phyloP scores from a whole-genome alignment of 805 yeast genomes.

The Torulaspora maleeae region DNA sequence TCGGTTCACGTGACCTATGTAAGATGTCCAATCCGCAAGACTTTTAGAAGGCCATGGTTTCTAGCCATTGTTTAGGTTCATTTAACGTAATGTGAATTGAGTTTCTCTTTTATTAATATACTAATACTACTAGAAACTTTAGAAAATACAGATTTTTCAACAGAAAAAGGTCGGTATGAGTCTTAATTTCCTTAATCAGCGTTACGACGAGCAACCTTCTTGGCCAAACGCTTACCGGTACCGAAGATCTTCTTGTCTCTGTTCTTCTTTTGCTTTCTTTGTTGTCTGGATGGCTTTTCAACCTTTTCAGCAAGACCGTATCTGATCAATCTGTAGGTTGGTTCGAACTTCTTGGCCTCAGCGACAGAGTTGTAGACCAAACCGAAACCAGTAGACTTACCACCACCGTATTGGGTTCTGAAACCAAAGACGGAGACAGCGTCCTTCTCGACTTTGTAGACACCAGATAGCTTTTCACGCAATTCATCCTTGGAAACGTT shows the following conservation, averaged over 20 bases:
- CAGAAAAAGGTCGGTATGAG: conserved; percentile 11
- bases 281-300: conserved; percentile 98
- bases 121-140: conserved; percentile 18
- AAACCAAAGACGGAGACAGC: conserved; percentile 97
- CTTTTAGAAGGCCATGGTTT: background rate
- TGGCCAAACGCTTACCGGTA: conserved; percentile 93
- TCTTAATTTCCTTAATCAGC: conserved; percentile 52
- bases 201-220: conserved; percentile 85
- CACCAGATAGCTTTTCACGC: conserved; percentile 86
- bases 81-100: conserved; percentile 12
- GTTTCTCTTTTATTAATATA: conserved; percentile 19
- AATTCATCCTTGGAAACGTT: conserved; percentile 99
- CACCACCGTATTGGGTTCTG: conserved; percentile 99
- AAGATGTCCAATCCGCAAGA: background rate
- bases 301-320: conserved; percentile 94
- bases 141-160: conserved; percentile 15
- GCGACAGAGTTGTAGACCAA: conserved; percentile 96
- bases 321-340: conserved; percentile 98
- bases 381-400: conserved; percentile 99
- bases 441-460: conserved; percentile 89
- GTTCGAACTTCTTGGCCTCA: conserved; percentile 98
- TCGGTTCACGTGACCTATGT: background rate
- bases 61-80: background rate
- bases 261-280: conserved; percentile 99
- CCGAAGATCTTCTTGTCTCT: conserved; percentile 99